Conservation (phyloP, 768 basidiomycete species). For the Collybiopsis luxurians region DNA sequence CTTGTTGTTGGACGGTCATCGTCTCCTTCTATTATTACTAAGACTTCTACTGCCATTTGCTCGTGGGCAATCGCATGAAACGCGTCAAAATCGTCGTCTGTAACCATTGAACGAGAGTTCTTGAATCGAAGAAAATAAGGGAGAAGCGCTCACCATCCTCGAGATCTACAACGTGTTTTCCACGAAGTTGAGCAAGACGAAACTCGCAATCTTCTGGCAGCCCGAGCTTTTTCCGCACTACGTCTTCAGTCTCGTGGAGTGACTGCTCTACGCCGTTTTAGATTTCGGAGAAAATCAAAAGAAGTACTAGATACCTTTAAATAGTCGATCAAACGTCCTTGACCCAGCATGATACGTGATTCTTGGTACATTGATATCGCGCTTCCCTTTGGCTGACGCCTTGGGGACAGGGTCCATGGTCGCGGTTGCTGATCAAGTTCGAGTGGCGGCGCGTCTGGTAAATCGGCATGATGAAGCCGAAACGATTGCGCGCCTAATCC, state of each 20-base stretch:
- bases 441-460: not conserved
- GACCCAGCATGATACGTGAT: conserved; percentile 45
- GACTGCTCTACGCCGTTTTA: conserved; percentile 47
- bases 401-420: conserved; percentile 1
- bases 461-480: too few relatives aligned
- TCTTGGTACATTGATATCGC: conserved; percentile 35
- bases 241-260: conserved; percentile 52
- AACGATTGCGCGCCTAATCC: too few relatives aligned
- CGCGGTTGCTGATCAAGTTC: conserved; percentile 12
- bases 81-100: conserved; percentile 81
- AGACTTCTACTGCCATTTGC: conserved; percentile 30
- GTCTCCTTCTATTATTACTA: conserved; percentile 23
- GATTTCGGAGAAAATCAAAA: not conserved
- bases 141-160: conserved; percentile 71
- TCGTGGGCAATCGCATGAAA: conserved; percentile 49
- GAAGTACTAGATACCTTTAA: conserved; percentile 38
- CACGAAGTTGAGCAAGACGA: conserved; percentile 50
- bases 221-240: conserved; percentile 61
- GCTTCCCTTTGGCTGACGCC: conserved; percentile 46
- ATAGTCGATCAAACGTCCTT: conserved; percentile 46
- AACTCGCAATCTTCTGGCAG: conserved; percentile 36
- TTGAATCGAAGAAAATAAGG: not conserved
- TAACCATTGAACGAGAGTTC: conserved; percentile 4
- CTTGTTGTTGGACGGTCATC: conserved; percentile 6
- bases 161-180: conserved; percentile 56